Evolutionary conservation across 164 flowering plant genomes (phyloP).

Genomic region (Aristolochia fimbriata): DNA sequence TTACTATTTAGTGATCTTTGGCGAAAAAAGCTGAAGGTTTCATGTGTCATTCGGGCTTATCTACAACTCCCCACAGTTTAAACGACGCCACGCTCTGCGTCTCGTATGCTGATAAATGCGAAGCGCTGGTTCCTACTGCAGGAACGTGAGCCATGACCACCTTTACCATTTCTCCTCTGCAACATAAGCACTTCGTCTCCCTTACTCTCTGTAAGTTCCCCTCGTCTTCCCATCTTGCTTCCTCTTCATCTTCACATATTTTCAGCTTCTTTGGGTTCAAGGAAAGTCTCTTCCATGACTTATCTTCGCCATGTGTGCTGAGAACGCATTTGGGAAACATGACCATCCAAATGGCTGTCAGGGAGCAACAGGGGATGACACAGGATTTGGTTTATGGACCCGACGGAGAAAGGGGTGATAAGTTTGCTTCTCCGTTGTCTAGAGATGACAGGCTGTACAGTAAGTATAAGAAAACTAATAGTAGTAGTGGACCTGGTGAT

Average conservation of each 20-base stretch:
- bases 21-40: background rate
- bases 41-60: background rate
- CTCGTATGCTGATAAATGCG: too few relatives aligned
- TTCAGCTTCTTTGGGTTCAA: slow-evolving; percentile 16
- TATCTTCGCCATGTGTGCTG: slow-evolving; percentile 10
- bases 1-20: background rate
- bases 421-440: slow-evolving; percentile 24
- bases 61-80: background rate
- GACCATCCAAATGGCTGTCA: slow-evolving; percentile 8
- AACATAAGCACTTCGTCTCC: slow-evolving; percentile 24
- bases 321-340: slow-evolving; percentile 9
- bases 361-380: slow-evolving; percentile 13
- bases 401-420: slow-evolving; percentile 18
- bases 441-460: slow-evolving; percentile 11
- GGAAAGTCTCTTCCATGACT: slow-evolving; percentile 9
- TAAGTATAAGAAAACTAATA: slow-evolving; percentile 5
- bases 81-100: background rate
- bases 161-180: slow-evolving; percentile 28
- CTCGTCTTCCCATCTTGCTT: slow-evolving; percentile 12
- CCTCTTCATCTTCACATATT: slow-evolving; percentile 12
- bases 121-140: slow-evolving; percentile 24
- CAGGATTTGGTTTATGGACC: slow-evolving; percentile 9
- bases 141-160: slow-evolving; percentile 37
- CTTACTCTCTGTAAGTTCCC: slow-evolving; percentile 41
- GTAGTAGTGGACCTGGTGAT: background rate